Evolutionary conservation across 495 filamentous ascomycete genomes (phyloP).

Genomic region (Amorphotheca resinae): DNA sequence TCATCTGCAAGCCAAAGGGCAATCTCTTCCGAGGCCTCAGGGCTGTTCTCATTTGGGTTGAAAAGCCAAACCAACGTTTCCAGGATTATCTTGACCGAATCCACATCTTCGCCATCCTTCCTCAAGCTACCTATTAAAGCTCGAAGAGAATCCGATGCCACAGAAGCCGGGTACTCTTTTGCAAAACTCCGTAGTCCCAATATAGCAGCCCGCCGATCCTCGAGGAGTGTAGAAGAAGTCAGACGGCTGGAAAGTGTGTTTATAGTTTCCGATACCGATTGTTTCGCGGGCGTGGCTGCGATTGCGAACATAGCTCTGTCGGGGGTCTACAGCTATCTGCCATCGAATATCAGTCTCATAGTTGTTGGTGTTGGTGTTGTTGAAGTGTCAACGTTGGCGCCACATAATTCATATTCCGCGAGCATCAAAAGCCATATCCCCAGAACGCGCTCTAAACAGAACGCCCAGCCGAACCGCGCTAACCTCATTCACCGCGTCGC

Average conservation of each 20-base stretch:
- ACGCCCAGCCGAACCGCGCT: too few relatives aligned
- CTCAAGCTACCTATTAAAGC: conserved; percentile 73
- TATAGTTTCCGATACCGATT: conserved; percentile 91
- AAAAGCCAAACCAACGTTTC: conserved; percentile 95
- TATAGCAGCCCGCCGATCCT: conserved; percentile 88
- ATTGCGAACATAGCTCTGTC: conserved; percentile 67
- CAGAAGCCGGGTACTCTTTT: conserved; percentile 87
- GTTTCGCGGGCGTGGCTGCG: conserved; percentile 83
- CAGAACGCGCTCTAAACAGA: too few relatives aligned
- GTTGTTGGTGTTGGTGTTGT: too few relatives aligned
- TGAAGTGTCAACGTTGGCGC: too few relatives aligned
- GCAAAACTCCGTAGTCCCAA: conserved; percentile 90
- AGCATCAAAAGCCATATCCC: too few relatives aligned
- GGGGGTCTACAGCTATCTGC: conserved; percentile 20
- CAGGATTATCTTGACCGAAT: conserved; percentile 85
- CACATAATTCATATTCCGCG: too few relatives aligned
- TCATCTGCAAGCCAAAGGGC: conserved; percentile 94
- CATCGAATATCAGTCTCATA: conserved; percentile 20
- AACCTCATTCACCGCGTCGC: too few relatives aligned
- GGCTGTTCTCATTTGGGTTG: conserved; percentile 43
- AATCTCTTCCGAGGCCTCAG: conserved; percentile 94
- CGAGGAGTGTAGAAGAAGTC: conserved; percentile 74
- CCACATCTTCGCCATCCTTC: conserved; percentile 88
- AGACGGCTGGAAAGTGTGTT: conserved; percentile 75
- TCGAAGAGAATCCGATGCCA: conserved; percentile 82